Percentiles rank a stretch among this genome's conserved stretches.
These are phyloP conservation scores for Saccharomycopsis vini DNA, from an alignment of 805 yeast genomes.

Conservation along the genomic window DNA sequence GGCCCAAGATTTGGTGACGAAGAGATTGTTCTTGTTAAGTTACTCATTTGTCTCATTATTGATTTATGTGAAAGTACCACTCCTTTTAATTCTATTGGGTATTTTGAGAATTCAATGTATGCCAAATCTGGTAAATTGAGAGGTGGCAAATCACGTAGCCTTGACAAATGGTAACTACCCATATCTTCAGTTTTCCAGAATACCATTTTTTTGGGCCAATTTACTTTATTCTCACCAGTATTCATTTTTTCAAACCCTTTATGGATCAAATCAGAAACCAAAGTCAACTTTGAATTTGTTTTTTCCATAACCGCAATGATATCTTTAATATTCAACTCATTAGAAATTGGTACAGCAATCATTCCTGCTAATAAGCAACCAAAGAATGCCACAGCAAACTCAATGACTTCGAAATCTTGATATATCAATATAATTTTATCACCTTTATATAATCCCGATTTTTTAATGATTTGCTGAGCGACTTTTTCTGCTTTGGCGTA, in stretches of 20 bases:
- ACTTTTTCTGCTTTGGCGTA: conserved; percentile 77
- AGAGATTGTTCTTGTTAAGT: conserved; percentile 58
- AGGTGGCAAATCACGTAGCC: conserved; percentile 51
- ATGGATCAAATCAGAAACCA: conserved; percentile 72
- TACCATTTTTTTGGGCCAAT: conserved; percentile 67
- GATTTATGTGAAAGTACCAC: conserved; percentile 89
- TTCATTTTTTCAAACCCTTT: conserved; percentile 64
- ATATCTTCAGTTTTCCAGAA: conserved; percentile 83
- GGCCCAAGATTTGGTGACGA: conserved; percentile 39
- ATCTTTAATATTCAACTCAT: conserved; percentile 60
- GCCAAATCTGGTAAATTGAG: conserved; percentile 77
- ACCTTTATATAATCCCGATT: conserved; percentile 57
- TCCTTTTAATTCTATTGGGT: conserved; percentile 84
- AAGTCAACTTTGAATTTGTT: conserved; percentile 68
- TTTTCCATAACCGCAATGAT: conserved; percentile 60
- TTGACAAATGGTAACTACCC: conserved; percentile 57
- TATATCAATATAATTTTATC: conserved; percentile 81
- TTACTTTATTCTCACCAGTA: conserved; percentile 34
- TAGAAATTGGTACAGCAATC: conserved; percentile 88
- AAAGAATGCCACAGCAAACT: conserved; percentile 74
- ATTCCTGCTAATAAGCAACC: conserved; percentile 92
- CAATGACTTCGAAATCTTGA: conserved; percentile 74
- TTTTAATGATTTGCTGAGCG: conserved; percentile 72
- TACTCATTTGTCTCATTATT: conserved; percentile 78
- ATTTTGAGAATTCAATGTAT: conserved; percentile 83